These are phyloP conservation scores for Malassezia furfur DNA, from an alignment of 1,284 basidiomycete genomes.

Conservation along the genomic window DNA sequence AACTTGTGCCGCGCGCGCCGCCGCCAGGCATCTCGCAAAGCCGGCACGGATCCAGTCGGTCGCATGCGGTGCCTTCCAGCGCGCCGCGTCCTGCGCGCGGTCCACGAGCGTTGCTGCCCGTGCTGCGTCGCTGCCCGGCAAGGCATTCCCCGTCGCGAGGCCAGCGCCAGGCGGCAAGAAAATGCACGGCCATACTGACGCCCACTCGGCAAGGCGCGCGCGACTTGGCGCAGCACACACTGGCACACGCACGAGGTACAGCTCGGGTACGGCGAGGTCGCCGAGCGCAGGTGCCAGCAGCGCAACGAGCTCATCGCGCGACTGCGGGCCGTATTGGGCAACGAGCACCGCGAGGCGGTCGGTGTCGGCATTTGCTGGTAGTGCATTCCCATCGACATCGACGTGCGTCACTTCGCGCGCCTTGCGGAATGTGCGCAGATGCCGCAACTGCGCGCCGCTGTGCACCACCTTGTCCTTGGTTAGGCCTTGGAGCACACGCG, in stretches of 20 bases:
- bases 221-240: slow-evolving; percentile 62
- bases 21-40: slow-evolving; percentile 19
- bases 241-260: slow-evolving; percentile 59
- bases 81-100: slow-evolving; percentile 20
- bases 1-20: slow-evolving; percentile 15
- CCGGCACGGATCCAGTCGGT: slow-evolving; percentile 5
- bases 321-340: slow-evolving; percentile 18
- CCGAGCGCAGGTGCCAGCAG: slow-evolving; percentile 12
- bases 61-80: slow-evolving; percentile 12
- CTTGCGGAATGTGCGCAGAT: slow-evolving; percentile 30
- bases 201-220: slow-evolving; percentile 56
- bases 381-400: neutral
- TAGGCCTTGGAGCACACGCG: slow-evolving; percentile 17
- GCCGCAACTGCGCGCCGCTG: slow-evolving; percentile 17
- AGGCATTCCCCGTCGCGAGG: slow-evolving; percentile 1
- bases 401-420: slow-evolving; percentile 5
- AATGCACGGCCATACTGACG: slow-evolving; percentile 40
- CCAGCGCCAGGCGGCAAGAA: slow-evolving; percentile 25
- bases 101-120: slow-evolving; percentile 22
- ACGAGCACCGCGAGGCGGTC: slow-evolving; percentile 19
- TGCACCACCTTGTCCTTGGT: slow-evolving; percentile 13
- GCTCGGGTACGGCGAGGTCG: neutral
- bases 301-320: slow-evolving; percentile 5
- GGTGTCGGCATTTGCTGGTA: neutral
- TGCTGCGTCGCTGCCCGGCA: slow-evolving; percentile 18